phyloP scores from a whole-genome alignment of 257 asterid species.

The Solanum clarkiae region DNA sequence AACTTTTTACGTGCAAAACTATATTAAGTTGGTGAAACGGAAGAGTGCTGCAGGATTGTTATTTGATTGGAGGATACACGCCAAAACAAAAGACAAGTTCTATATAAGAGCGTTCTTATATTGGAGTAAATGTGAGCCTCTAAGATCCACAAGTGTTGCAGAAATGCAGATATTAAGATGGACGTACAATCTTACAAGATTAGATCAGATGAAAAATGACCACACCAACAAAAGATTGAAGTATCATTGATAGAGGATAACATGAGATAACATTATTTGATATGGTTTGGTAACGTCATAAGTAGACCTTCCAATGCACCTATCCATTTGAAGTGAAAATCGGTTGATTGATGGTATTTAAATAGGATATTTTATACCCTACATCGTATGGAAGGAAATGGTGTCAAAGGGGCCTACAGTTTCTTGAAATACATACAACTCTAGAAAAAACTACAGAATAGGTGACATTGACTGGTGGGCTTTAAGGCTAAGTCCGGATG shows the following conservation, averaged over 20 bases:
- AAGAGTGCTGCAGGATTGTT: not conserved
- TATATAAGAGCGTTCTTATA: not conserved
- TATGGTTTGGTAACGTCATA: not conserved
- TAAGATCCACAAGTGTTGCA: not conserved
- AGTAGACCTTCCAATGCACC: not conserved
- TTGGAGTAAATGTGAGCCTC: not conserved
- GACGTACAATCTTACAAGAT: not conserved
- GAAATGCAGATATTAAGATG: not conserved
- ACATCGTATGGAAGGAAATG: not conserved
- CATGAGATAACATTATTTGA: not conserved
- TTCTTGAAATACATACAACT: not conserved
- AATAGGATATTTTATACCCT: not conserved
- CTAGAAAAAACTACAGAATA: not conserved
- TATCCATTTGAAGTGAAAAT: not conserved
- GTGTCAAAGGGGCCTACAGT: not conserved
- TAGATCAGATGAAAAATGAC: not conserved
- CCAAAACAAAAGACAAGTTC: not conserved
- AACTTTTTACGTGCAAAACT: not conserved
- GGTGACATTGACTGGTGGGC: not conserved
- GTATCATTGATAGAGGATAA: not conserved
- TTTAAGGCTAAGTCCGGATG: not conserved
- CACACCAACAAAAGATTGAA: not conserved
- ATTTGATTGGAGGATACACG: not conserved
- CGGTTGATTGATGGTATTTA: not conserved
- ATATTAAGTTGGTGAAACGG: not conserved